Evolutionary conservation across 305 asterid species (phyloP), one percentile per base, ranked within the genome.

Genomic region (Solanum hybrid): DNA sequence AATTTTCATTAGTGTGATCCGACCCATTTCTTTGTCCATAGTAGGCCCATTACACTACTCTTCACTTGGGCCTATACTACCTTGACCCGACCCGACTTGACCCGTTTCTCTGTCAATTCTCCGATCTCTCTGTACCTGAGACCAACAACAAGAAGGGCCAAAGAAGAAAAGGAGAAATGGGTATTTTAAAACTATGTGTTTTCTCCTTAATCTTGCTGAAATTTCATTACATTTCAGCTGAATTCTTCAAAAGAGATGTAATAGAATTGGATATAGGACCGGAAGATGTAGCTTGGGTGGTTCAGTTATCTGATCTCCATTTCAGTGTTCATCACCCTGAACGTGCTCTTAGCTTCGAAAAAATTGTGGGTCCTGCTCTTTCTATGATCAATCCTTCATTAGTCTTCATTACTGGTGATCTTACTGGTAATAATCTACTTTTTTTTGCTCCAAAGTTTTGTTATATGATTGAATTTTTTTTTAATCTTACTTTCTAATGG

Each of bases 261-360:
- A 93, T 95, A 2, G 94, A 92, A 91, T 79, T 91, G 65, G 90
- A 91, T 41, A 95, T 91, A 38, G 95, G 93, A 26, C 97, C 98
- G 9, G 95, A 94, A 91, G 99, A 98, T 93, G 95, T 97, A 91
- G 97, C 92, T 87, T 97, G 99, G 99, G 91, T 95, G 90, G 99
- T 97, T 91, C 99, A 97, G 95, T 96, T 97, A 13, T 96, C 99
- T 88, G 99, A 97, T 96, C 98, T 97, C 84, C 99, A 97, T 92
- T 97, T 97, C 94, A 97, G 99, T 92, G 97, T 95, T 85, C 98
- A 97, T 91, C 96, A 95, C 76, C 99, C 99, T 8, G 93, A 94
- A 13, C 93, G 99, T 75, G 99, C 98, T 29, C 92, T 79, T 39
- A 95, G 93, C 90, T 95, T 97, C 94, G 89, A 36, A 78, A 85